Evolutionary conservation across 768 basidiomycete species (phyloP).

Genomic region (Daedaleopsis nitida): DNA sequence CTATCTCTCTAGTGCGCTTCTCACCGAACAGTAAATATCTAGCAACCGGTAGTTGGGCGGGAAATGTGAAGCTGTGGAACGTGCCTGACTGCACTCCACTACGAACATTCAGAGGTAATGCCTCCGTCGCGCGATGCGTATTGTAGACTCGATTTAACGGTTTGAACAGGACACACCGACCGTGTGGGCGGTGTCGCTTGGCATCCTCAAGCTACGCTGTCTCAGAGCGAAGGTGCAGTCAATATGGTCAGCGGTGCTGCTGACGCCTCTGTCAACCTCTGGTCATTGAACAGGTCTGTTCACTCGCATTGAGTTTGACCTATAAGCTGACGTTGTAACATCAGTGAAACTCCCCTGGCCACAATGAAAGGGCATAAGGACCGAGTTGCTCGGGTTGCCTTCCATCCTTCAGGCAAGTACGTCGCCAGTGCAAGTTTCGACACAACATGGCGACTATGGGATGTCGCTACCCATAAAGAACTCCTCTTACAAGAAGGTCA

Average conservation of each 20-base stretch:
- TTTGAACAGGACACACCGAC: constrained; percentile 75
- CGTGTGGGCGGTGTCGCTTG: constrained; percentile 95
- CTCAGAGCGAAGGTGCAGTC: constrained; percentile 60
- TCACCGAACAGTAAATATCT: constrained; percentile 87
- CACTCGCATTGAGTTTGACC: not conserved
- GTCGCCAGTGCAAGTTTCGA: constrained; percentile 96
- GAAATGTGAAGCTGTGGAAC: constrained; percentile 93
- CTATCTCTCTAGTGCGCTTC: constrained; percentile 92
- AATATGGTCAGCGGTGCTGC: constrained; percentile 93
- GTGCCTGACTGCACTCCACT: constrained; percentile 87
- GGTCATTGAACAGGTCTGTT: constrained; percentile 81
- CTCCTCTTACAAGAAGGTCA: constrained; percentile 94
- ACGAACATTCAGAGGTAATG: constrained; percentile 69
- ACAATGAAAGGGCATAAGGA: constrained; percentile 87
- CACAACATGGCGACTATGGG: constrained; percentile 97
- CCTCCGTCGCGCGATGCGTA: not conserved
- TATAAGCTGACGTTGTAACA: not conserved
- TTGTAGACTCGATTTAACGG: not conserved
- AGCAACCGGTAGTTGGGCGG: constrained; percentile 96
- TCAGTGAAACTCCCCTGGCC: constrained; percentile 83
- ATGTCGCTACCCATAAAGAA: constrained; percentile 79
- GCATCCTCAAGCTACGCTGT: constrained; percentile 91
- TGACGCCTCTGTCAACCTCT: constrained; percentile 83
- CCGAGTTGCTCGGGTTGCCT: constrained; percentile 91
- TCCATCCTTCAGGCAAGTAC: constrained; percentile 95